Conservation (phyloP, 441 rosid species). For the Rhodomyrtus psidioides region DNA sequence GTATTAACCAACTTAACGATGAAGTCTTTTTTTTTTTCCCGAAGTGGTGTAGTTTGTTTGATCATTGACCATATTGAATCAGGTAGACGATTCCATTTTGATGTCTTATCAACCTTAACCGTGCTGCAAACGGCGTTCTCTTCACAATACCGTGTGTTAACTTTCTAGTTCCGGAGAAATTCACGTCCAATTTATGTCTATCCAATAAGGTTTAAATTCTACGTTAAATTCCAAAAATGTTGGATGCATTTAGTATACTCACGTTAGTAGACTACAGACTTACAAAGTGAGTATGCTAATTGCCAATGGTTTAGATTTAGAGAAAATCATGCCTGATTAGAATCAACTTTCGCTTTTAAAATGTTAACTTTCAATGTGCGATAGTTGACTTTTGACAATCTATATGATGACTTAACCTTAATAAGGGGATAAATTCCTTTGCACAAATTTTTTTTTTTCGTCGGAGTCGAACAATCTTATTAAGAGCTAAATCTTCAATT, state of each 20-base stretch:
- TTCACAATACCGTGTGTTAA: neutral
- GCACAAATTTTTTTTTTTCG: neutral
- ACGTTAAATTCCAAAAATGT: neutral
- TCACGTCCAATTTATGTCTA: neutral
- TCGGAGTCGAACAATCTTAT: neutral
- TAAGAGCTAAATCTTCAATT: no score
- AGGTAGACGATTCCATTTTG: neutral
- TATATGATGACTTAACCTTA: neutral
- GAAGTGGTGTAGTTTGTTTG: neutral
- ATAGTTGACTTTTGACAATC: neutral
- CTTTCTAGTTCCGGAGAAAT: neutral
- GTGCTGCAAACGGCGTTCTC: neutral
- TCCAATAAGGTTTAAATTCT: rapidly evolving
- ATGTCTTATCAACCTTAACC: neutral
- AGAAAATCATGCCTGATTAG: rapidly evolving
- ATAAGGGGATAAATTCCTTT: neutral
- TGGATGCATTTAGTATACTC: neutral
- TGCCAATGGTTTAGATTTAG: neutral
- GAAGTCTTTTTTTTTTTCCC: no score
- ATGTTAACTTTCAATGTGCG: neutral
- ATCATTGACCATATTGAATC: neutral
- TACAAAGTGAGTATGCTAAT: neutral
- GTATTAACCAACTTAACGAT: no score
- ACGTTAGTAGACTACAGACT: no score
- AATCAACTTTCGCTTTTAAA: neutral